Percentiles rank a stretch among this genome's conserved stretches.
These are phyloP conservation scores for Skeletonema tropicum DNA, from an alignment of 108 stramenopile genomes.

Conservation along the genomic window DNA sequence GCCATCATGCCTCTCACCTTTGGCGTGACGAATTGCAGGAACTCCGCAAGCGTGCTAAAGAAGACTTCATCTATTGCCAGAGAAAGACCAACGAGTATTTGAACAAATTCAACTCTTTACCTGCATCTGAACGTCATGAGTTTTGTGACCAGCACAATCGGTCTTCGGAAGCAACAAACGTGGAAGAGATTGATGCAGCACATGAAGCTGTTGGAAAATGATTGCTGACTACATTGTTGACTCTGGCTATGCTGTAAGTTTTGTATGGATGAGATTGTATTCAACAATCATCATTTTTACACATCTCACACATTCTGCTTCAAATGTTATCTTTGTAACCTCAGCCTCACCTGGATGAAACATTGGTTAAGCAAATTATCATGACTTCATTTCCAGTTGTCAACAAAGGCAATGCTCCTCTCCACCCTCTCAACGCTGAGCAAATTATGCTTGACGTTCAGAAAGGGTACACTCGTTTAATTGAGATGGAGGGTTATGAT, in stretches of 20 bases:
- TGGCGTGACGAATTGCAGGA: slow-evolving; percentile 10
- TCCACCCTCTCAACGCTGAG: slow-evolving; percentile 22
- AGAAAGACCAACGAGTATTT: slow-evolving; percentile 6
- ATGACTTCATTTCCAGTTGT: slow-evolving; percentile 17
- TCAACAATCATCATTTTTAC: background rate
- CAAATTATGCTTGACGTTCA: slow-evolving; percentile 2
- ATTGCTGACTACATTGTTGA: slow-evolving; percentile 15
- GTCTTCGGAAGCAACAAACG: background rate
- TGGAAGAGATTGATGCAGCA: slow-evolving; percentile 6
- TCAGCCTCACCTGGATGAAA: slow-evolving; percentile 7
- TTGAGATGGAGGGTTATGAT: slow-evolving; percentile 22
- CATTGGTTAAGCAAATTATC: slow-evolving; percentile 2
- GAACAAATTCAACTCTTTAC: background rate
- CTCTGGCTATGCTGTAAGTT: slow-evolving; percentile 12
- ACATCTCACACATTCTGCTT: background rate
- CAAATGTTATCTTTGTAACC: background rate
- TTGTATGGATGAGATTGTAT: background rate
- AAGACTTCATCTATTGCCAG: slow-evolving; percentile 16
- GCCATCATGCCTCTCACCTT: slow-evolving; percentile 14
- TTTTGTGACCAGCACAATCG: slow-evolving; percentile 13
- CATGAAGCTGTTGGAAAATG: slow-evolving; percentile 21
- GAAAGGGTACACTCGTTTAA: slow-evolving; percentile 5
- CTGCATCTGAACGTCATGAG: too few relatives aligned
- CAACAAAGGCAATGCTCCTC: slow-evolving; percentile 1
- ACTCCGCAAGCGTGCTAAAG: slow-evolving; percentile 11